phyloP scores from a whole-genome alignment of 164 flowering plant genomes.

The Dillenia turbinata region DNA sequence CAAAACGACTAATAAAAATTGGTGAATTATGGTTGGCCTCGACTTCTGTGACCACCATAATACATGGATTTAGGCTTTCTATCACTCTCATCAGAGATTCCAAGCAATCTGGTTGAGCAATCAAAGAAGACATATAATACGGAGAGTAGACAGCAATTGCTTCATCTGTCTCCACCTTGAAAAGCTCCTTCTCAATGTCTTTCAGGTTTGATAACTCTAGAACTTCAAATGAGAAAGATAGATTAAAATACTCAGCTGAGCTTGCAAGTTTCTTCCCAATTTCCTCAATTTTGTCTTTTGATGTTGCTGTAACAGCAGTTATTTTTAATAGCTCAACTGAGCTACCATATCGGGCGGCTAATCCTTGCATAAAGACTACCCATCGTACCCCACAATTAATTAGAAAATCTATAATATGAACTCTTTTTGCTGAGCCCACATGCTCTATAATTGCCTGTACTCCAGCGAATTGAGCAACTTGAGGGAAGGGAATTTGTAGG shows the following conservation, averaged over 20 bases:
- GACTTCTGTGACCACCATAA: conserved; percentile 42
- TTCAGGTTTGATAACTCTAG: conserved; percentile 29
- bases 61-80: conserved; percentile 30
- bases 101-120: conserved; percentile 23
- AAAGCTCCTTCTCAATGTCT: conserved; percentile 30
- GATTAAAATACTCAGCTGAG: conserved; percentile 30
- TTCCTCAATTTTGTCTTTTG: conserved; percentile 14
- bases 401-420: conserved; percentile 46
- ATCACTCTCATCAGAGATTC: conserved; percentile 42
- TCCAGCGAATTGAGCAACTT: conserved; percentile 38
- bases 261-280: conserved; percentile 29
- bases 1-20: conserved; percentile 38
- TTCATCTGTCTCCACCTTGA: conserved; percentile 40
- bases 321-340: conserved; percentile 45
- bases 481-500: conserved; percentile 26
- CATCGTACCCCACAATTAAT: conserved; percentile 38
- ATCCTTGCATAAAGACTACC: conserved; percentile 49
- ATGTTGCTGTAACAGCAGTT: conserved; percentile 29
- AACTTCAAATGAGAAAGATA: conserved; percentile 29
- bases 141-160: conserved; percentile 29
- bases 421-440: conserved; percentile 30
- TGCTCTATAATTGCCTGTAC: conserved; percentile 44
- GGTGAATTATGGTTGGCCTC: conserved; percentile 54
- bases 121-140: conserved; percentile 17
- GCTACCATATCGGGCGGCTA: conserved; percentile 16